These are phyloP conservation scores for Rosa rugosa DNA, from an alignment of 306 rosid genomes.

Conservation along the genomic window DNA sequence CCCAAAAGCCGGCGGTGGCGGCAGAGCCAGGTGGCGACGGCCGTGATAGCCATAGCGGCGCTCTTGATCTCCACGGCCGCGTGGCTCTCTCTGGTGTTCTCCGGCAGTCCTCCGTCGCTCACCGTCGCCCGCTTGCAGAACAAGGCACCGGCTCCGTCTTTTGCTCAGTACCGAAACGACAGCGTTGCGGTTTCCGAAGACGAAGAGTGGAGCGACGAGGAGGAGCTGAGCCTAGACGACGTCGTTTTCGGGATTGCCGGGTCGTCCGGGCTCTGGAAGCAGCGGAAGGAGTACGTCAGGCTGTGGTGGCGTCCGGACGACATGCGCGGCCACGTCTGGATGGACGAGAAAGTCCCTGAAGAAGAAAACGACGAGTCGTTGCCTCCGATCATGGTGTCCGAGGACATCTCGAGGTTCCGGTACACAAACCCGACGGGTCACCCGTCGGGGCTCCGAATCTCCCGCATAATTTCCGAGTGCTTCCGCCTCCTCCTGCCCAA, in stretches of 20 bases:
- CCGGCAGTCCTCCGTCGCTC: constrained; percentile 33
- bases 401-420: constrained; percentile 65
- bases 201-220: constrained; percentile 18
- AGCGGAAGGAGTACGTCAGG: constrained; percentile 60
- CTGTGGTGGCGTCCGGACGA: constrained; percentile 75
- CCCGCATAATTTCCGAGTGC: constrained; percentile 66
- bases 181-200: not conserved
- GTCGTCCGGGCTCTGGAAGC: constrained; percentile 67
- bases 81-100: constrained; percentile 72
- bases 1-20: constrained; percentile 39
- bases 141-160: not conserved
- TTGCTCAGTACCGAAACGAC: not conserved
- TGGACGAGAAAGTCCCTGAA: constrained; percentile 55
- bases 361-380: constrained; percentile 45
- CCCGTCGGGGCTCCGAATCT: constrained; percentile 76
- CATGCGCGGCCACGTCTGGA: constrained; percentile 79
- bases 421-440: constrained; percentile 73
- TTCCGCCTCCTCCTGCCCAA: constrained; percentile 53
- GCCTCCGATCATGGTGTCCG: constrained; percentile 64
- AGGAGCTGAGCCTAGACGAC: constrained; percentile 49
- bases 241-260: constrained; percentile 76
- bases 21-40: constrained; percentile 43
- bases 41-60: constrained; percentile 50
- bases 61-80: constrained; percentile 57
- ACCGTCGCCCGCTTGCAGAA: constrained; percentile 5